Evolutionary conservation across 805 yeast species (phyloP).

Genomic region (Candida chauliodis): DNA sequence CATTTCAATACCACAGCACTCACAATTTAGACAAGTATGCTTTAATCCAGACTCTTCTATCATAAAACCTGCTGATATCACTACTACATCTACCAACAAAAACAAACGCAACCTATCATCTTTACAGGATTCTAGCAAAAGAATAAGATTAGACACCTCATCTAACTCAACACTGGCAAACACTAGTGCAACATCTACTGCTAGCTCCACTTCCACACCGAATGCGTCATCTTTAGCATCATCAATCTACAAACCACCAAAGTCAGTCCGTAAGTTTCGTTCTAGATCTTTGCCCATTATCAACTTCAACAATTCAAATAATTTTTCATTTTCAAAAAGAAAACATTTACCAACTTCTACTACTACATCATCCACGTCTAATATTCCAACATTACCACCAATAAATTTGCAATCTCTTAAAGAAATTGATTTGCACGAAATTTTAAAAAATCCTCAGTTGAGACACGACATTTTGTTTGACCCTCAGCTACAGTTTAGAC

Average conservation of each 20-base stretch:
- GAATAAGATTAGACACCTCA: conserved; percentile 18
- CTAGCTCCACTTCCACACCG: conserved; percentile 5
- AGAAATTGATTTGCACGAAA: conserved; percentile 85
- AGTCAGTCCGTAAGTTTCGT: conserved; percentile 33
- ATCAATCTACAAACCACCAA: conserved; percentile 23
- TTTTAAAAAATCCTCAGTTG: conserved; percentile 84
- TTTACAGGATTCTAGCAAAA: conserved; percentile 14
- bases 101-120: conserved; percentile 18
- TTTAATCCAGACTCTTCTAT: conserved; percentile 7
- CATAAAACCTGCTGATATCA: neutral
- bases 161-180: conserved; percentile 2
- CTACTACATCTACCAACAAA: neutral
- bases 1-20: conserved; percentile 2
- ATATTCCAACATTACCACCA: conserved; percentile 64
- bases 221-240: neutral
- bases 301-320: conserved; percentile 21
- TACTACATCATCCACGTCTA: neutral
- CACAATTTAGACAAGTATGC: conserved; percentile 11
- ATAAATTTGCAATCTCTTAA: conserved; percentile 75
- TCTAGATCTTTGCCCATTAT: conserved; percentile 42
- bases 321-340: conserved; percentile 8
- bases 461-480: conserved; percentile 92
- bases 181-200: conserved; percentile 6
- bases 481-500: conserved; percentile 87
- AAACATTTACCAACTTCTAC: conserved; percentile 8